Evolutionary conservation across 805 yeast species (phyloP).

Genomic region (Schwanniomyces yamadae): DNA sequence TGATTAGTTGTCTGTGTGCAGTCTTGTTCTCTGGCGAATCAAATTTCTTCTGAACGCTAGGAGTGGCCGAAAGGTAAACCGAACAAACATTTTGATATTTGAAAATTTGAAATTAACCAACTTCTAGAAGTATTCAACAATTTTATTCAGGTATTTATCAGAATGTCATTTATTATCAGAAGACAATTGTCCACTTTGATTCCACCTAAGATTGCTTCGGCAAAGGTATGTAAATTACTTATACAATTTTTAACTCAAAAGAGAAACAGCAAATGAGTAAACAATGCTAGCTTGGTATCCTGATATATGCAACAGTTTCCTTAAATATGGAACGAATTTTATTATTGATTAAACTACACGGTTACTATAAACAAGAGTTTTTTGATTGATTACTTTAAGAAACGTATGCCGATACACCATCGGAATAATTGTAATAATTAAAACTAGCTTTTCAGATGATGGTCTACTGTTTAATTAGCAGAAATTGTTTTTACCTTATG

Average conservation of each 20-base stretch:
- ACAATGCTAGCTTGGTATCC: no score
- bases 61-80: conserved; percentile 8
- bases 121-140: conserved; percentile 2
- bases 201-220: conserved; percentile 98
- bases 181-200: conserved; percentile 93
- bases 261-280: background rate
- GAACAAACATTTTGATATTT: conserved; percentile 3
- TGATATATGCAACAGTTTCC: no score
- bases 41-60: conserved; percentile 2
- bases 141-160: conserved; percentile 1
- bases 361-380: no score
- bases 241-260: background rate
- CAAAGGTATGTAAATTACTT: conserved; percentile 63
- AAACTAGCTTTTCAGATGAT: no score
- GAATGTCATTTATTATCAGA: conserved; percentile 83
- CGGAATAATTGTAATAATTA: no score
- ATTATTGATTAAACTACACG: no score
- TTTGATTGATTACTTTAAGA: no score
- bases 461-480: no score
- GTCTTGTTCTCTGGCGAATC: conserved; percentile 5
- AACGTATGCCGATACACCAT: no score
- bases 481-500: no score
- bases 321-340: no score
- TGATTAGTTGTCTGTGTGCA: background rate
- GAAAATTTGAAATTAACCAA: conserved; percentile 1